phyloP scores from a whole-genome alignment of 371 early-diverging fungal species.

The Mucor mucedo region DNA sequence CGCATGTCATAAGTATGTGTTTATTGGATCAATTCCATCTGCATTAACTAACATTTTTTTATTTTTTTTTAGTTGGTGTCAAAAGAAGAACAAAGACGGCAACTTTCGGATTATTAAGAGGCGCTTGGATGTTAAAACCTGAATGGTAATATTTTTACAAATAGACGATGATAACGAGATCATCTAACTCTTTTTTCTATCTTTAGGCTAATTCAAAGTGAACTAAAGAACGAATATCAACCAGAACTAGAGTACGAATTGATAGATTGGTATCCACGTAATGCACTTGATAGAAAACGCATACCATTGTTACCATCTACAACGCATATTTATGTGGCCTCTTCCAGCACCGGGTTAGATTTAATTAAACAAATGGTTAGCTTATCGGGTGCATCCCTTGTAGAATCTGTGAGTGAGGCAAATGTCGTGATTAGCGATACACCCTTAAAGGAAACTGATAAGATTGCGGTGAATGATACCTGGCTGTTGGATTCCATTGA shows the following conservation, averaged over 20 bases:
- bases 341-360: constrained; percentile 2
- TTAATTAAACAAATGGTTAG: constrained; percentile 13
- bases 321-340: constrained; percentile 6
- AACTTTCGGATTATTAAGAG: constrained; percentile 16
- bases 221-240: neutral
- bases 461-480: constrained; percentile 14
- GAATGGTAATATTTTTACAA: constrained; percentile 16
- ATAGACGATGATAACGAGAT: no score
- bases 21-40: neutral
- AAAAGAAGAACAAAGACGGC: constrained; percentile 22
- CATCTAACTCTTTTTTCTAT: neutral
- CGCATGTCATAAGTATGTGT: constrained; percentile 18
- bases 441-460: constrained; percentile 3
- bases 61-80: constrained; percentile 18
- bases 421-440: constrained; percentile 22
- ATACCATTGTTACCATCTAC: constrained; percentile 13
- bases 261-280: constrained; percentile 17
- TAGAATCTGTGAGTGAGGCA: constrained; percentile 6
- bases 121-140: constrained; percentile 22
- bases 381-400: constrained; percentile 16
- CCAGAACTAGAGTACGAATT: constrained; percentile 18
- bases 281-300: neutral
- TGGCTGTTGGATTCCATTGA: constrained; percentile 31
- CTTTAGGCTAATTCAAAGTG: constrained; percentile 16
- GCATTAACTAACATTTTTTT: neutral